Conservation (phyloP, 2,329 filamentous ascomycete genomes). For the Cladophialophora bantiana region DNA sequence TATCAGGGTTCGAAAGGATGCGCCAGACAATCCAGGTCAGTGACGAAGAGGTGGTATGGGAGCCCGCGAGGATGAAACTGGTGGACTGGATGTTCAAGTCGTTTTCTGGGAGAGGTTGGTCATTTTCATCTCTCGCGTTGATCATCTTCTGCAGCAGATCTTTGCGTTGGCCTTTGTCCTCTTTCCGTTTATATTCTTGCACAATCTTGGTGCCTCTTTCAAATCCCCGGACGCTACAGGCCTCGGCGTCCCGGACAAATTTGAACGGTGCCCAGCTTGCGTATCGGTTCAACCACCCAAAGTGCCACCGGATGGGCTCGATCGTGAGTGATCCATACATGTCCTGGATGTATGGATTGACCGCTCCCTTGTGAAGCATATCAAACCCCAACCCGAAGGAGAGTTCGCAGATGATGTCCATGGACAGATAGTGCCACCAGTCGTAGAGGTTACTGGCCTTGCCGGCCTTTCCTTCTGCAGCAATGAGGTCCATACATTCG, state of each 20-base stretch:
- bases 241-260: constrained; percentile 21
- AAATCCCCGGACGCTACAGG: constrained; percentile 20
- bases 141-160: constrained; percentile 25
- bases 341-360: constrained; percentile 21
- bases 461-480: constrained; percentile 12
- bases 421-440: constrained; percentile 27
- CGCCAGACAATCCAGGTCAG: constrained; percentile 27
- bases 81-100: constrained; percentile 21
- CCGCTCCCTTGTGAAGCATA: constrained; percentile 20
- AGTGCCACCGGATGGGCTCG: constrained; percentile 22
- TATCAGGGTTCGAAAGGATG: constrained; percentile 13
- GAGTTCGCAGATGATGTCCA: constrained; percentile 24
- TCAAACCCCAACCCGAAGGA: constrained; percentile 19
- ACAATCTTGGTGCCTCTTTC: constrained; percentile 17
- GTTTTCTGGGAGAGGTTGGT: constrained; percentile 13
- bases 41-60: constrained; percentile 18
- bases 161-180: constrained; percentile 14
- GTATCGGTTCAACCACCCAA: constrained; percentile 22
- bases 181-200: constrained; percentile 19
- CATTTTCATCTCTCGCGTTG: constrained; percentile 11
- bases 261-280: constrained; percentile 22
- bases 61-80: constrained; percentile 23
- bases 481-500: constrained; percentile 19
- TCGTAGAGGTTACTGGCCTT: constrained; percentile 23
- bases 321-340: constrained; percentile 23